Percentiles rank a stretch among this genome's conserved stretches.
Evolutionary conservation across 305 asterid genomes (phyloP).

Genomic region (Fraxinus ornus): DNA sequence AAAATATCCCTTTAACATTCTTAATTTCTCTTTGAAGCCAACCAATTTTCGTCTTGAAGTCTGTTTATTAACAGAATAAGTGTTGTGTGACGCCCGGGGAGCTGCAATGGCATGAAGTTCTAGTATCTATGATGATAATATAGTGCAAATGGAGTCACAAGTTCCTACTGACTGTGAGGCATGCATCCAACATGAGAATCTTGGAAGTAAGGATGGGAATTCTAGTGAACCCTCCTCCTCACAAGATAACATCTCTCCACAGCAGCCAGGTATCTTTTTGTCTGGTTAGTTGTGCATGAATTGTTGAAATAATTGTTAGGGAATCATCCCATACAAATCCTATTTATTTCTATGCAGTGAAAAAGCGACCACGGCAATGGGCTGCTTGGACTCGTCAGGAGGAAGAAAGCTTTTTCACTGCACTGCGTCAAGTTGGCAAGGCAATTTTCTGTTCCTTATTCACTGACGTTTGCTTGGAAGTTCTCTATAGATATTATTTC

Average conservation of each 20-base stretch:
- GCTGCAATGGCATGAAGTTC: constrained; percentile 30
- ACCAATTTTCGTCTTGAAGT: constrained; percentile 7
- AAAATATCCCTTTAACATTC: background rate
- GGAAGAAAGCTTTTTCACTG: constrained; percentile 91
- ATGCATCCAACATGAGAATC: constrained; percentile 42
- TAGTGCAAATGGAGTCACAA: constrained; percentile 56
- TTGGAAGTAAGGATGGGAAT: constrained; percentile 47
- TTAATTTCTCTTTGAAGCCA: constrained; percentile 21
- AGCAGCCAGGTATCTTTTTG: constrained; percentile 50
- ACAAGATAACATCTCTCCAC: constrained; percentile 47
- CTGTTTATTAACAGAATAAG: constrained; percentile 2
- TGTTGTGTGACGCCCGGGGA: constrained; percentile 19
- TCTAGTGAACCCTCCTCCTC: constrained; percentile 45
- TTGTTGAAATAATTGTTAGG: constrained; percentile 8
- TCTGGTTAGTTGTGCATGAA: constrained; percentile 18
- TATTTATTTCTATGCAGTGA: constrained; percentile 40
- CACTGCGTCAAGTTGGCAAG: constrained; percentile 97
- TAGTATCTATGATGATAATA: constrained; percentile 32
- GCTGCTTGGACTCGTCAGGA: constrained; percentile 99
- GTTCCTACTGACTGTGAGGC: constrained; percentile 50
- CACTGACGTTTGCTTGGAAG: constrained; percentile 4
- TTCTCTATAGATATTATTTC: constrained; percentile 17
- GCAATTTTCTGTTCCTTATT: constrained; percentile 37
- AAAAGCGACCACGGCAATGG: constrained; percentile 92
- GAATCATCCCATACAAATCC: background rate